Evolutionary conservation across 129 eudicot genomes (phyloP), one percentile per base, ranked within the genome.

Genomic region (Pseudognaphalium luteoalbum): DNA sequence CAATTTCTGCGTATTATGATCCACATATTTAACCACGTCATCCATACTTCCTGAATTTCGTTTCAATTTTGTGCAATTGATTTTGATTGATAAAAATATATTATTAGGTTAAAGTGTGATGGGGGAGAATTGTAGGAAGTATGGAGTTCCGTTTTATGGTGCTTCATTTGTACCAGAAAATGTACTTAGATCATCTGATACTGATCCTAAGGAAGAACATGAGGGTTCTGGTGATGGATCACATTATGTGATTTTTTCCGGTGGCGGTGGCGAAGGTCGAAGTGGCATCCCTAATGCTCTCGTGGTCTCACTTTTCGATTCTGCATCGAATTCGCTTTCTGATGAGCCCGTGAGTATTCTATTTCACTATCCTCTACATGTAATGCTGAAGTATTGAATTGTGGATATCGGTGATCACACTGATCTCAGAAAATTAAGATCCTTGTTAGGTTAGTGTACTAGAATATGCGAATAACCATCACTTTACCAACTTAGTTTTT

Each of bases 211-310:
- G 68, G 22, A 66, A 51, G 73, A 76, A 15, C 68, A 21, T 1
- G 61, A 77, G 14, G 68, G 73, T 41, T 68, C 61, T 2, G 76
- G n/a, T 59, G 59, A 61, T 42, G 63, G 51, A 78, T 60, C 81
- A 3, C 60, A 42, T 15, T 82, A 78, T 39, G 79, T 93, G 9
- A 83, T 93, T 8, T 85, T 93, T 22, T 84, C 97, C 59, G 98
- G 98, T 28, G 98, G 98, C 10, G 97, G 98, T 7, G 98, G 98
- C 15, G 96, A 93, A 78, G 96, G 98, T 41, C 83, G 80, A 50
- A 93, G 91, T 65, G 98, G 98, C 16, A 90, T 93, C 57, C 96
- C 84, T 3, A 90, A 93, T 39, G 91, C 94, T 12, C 69, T 93
- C 42, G 81, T 90, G 54, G 33, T 90, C 61, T 82, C 96, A 1